Evolutionary conservation across 148 eudicot species (phyloP).

Genomic region (Tetragonia tetragonoides): DNA sequence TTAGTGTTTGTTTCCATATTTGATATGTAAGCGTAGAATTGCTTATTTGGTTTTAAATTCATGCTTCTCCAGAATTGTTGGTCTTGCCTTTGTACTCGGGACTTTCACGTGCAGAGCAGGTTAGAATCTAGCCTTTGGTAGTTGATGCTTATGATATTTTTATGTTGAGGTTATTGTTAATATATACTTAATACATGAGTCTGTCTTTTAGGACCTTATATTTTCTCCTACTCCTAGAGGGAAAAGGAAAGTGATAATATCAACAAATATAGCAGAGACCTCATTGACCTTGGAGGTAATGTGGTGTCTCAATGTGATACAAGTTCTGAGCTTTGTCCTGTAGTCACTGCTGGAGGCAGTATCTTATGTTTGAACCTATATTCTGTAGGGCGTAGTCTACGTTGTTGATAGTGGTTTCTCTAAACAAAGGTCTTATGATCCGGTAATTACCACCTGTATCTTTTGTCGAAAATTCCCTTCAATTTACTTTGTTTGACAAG

Average conservation of each 20-base stretch:
- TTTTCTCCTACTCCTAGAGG: slow-evolving; percentile 93
- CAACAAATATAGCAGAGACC: slow-evolving; percentile 99
- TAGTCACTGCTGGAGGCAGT: neutral
- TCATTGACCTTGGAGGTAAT: slow-evolving; percentile 93
- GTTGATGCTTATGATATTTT: slow-evolving; percentile 9
- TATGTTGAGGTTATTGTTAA: neutral
- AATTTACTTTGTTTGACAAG: neutral
- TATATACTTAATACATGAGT: neutral
- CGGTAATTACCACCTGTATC: slow-evolving; percentile 45
- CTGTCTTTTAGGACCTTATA: slow-evolving; percentile 59
- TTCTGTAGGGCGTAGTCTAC: slow-evolving; percentile 77
- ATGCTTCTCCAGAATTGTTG: slow-evolving; percentile 55
- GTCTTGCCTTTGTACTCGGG: slow-evolving; percentile 91
- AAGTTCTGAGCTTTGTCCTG: neutral
- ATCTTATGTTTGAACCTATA: slow-evolving; percentile 21
- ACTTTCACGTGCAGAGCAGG: slow-evolving; percentile 96
- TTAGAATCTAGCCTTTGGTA: slow-evolving; percentile 23
- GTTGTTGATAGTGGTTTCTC: slow-evolving; percentile 99
- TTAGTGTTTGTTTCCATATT: neutral
- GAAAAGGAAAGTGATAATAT: slow-evolving; percentile 87
- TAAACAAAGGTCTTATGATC: slow-evolving; percentile 89
- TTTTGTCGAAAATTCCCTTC: neutral
- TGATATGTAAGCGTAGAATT: neutral
- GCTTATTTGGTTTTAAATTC: slow-evolving; percentile 16
- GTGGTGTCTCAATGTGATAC: slow-evolving; percentile 13